Percentiles rank a stretch among this genome's conserved stretches.
phyloP scores from a whole-genome alignment of 495 filamentous ascomycete species.

The Diplogelasinospora grovesii region DNA sequence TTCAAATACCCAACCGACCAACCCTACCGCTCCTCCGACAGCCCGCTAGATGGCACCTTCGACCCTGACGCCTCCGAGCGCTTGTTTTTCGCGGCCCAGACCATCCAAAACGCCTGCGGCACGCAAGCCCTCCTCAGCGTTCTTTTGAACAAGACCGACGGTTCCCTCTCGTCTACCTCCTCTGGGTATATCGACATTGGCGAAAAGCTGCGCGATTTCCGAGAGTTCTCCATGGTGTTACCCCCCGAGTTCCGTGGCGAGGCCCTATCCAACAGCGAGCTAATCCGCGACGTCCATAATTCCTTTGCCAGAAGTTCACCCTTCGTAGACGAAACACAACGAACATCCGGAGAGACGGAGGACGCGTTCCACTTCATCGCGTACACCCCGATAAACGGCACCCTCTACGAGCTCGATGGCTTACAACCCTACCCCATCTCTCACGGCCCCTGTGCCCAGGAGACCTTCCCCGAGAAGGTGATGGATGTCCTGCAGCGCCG shows the following conservation, averaged over 20 bases:
- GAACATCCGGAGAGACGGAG: constrained; percentile 53
- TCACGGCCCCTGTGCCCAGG: constrained; percentile 65
- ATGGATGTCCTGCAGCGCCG: constrained; percentile 80
- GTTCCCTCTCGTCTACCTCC: not conserved
- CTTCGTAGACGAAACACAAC: constrained; percentile 82
- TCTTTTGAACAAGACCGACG: constrained; percentile 72
- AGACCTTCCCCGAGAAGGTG: constrained; percentile 71
- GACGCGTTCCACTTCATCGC: constrained; percentile 98
- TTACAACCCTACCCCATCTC: constrained; percentile 86
- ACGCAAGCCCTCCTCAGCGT: constrained; percentile 93
- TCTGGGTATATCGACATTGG: constrained; percentile 46
- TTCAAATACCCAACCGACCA: constrained; percentile 91
- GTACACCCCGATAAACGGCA: constrained; percentile 73
- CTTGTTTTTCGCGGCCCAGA: constrained; percentile 94
- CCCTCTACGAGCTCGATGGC: constrained; percentile 91
- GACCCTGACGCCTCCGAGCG: constrained; percentile 64
- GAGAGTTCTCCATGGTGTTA: constrained; percentile 83
- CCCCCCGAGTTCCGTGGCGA: constrained; percentile 68
- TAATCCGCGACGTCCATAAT: constrained; percentile 90
- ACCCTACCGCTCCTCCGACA: constrained; percentile 49
- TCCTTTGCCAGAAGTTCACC: constrained; percentile 82
- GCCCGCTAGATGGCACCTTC: constrained; percentile 70
- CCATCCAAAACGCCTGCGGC: constrained; percentile 98
- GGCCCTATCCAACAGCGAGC: constrained; percentile 59
- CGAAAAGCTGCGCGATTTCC: constrained; percentile 63